Evolutionary conservation across 2,329 filamentous ascomycete species (phyloP).

Genomic region (Ophiostoma triangulosporum): DNA sequence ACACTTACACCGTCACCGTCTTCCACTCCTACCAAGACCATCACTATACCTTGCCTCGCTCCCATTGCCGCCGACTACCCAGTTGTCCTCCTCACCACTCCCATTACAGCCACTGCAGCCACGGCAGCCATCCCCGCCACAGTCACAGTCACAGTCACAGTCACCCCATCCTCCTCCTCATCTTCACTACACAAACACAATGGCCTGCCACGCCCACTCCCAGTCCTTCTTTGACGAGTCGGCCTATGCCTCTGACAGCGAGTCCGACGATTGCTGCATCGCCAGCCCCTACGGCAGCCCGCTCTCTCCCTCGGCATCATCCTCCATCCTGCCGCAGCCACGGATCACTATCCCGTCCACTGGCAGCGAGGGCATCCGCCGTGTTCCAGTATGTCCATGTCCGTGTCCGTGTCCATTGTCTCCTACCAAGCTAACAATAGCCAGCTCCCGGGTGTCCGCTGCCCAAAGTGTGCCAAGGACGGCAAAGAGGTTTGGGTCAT

Average conservation of each 20-base stretch:
- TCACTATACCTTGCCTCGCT: not conserved
- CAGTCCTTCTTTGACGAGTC: conserved; percentile 4
- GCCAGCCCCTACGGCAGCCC: not conserved
- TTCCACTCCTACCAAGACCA: not conserved
- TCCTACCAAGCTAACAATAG: not conserved
- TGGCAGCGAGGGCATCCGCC: conserved; percentile 9
- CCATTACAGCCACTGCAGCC: not conserved
- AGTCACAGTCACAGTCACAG: not conserved
- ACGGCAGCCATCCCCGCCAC: not conserved
- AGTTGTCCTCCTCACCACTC: too few species aligned
- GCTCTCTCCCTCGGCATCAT: not conserved
- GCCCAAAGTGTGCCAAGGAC: conserved; percentile 15
- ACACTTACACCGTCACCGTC: not conserved
- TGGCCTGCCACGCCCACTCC: not conserved
- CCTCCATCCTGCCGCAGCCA: conserved; percentile 2
- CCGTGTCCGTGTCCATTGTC: not conserved
- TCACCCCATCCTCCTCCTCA: not conserved
- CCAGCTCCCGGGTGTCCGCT: conserved; percentile 16
- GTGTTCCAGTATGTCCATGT: conserved; percentile 8
- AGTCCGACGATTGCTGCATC: not conserved
- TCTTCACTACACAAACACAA: not conserved
- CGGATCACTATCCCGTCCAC: conserved; percentile 1
- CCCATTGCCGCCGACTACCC: not conserved
- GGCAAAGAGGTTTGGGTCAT: conserved; percentile 17
- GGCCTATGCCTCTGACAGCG: not conserved